Evolutionary conservation across 2,329 filamentous ascomycete genomes (phyloP), one percentile per base, ranked within the genome.

Genomic region (Metarhizium album): DNA sequence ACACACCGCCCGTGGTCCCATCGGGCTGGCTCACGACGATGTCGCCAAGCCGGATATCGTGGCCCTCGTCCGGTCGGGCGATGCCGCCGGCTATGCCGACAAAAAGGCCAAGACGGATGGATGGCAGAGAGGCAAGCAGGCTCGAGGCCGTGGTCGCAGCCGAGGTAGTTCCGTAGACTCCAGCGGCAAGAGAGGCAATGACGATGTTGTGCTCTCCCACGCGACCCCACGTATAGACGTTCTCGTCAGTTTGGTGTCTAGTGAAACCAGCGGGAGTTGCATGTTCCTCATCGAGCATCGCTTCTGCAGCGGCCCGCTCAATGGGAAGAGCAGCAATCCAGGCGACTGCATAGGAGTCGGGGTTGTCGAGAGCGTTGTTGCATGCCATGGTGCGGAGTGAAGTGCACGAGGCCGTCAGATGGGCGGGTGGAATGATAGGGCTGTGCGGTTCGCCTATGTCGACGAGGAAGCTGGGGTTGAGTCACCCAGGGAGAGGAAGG

Each of bases 181-280:
- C 57, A 13, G 50, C 52, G 7, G 53, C 35, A 13, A 58, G 51
- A 4, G 50, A 55, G 1, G 51, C 49, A 7, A 60, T 58, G 16
- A 60, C 58, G 8, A 60, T 40, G n/a, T 59, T 58, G 37, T 62
- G 59, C 11, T 51, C 42, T 11, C 55, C 53, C 3, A 62, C 48
- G 0, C 52, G 53, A 3, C 59, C 60, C 42, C 51, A 55, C 2
- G 53, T 53, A 40, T 61, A 61, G 0, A 46, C 31, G 43, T 60
- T 60, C 4, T 37, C 20, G 35, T 60, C 57, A 31, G 9, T 50
- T 13, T 38, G 18, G 50, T 47, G 11, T 22, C 24, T 47, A 5
- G 35, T 45, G 33, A 56, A 52, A 7, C 45, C 29, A 14, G 18
- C 16, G 13, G 52, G 33, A 2, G 43, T 16, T 8, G 24, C 48